Conservation (phyloP, 2,329 filamentous ascomycete species). For the Talaromyces sp. region DNA sequence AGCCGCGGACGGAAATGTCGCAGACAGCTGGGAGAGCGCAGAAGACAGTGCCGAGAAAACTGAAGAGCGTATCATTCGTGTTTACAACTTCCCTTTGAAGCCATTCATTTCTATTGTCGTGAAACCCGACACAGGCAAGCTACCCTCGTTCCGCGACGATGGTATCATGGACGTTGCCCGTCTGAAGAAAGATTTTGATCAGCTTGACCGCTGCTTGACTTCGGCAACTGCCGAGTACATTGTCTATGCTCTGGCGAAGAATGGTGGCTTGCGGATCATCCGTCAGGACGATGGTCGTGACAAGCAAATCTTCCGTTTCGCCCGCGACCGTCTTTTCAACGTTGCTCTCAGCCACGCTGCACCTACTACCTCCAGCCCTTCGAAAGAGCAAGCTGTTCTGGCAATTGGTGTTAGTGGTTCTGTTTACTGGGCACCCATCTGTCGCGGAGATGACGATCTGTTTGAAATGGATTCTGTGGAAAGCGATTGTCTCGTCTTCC, state of each 20-base stretch:
- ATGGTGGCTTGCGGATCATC: slow-evolving; percentile 87
- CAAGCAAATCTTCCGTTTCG: slow-evolving; percentile 85
- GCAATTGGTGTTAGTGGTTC: slow-evolving; percentile 91
- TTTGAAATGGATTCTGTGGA: slow-evolving; percentile 75
- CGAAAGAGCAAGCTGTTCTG: slow-evolving; percentile 72
- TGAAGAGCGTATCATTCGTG: slow-evolving; percentile 62
- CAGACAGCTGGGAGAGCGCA: slow-evolving; percentile 89
- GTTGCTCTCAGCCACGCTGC: slow-evolving; percentile 73
- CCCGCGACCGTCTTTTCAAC: slow-evolving; percentile 91
- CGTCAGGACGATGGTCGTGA: slow-evolving; percentile 90
- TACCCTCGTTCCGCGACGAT: slow-evolving; percentile 66
- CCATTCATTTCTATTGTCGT: slow-evolving; percentile 90
- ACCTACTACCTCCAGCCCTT: slow-evolving; percentile 43
- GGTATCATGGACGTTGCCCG: slow-evolving; percentile 87
- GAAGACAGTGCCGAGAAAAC: slow-evolving; percentile 65
- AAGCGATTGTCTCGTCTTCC: slow-evolving; percentile 81
- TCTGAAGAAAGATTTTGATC: slow-evolving; percentile 96
- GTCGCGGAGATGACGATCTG: slow-evolving; percentile 70
- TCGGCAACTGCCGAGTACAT: slow-evolving; percentile 88
- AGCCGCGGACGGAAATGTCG: slow-evolving; percentile 52
- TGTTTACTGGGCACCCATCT: slow-evolving; percentile 90
- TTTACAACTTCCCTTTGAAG: slow-evolving; percentile 95
- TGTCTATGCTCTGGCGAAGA: slow-evolving; percentile 88
- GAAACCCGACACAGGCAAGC: slow-evolving; percentile 35
- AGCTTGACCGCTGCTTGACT: slow-evolving; percentile 89